Evolutionary conservation across 164 flowering plant species (phyloP), one percentile per base, ranked within the genome.

Genomic region (Cinnamomum micranthum): DNA sequence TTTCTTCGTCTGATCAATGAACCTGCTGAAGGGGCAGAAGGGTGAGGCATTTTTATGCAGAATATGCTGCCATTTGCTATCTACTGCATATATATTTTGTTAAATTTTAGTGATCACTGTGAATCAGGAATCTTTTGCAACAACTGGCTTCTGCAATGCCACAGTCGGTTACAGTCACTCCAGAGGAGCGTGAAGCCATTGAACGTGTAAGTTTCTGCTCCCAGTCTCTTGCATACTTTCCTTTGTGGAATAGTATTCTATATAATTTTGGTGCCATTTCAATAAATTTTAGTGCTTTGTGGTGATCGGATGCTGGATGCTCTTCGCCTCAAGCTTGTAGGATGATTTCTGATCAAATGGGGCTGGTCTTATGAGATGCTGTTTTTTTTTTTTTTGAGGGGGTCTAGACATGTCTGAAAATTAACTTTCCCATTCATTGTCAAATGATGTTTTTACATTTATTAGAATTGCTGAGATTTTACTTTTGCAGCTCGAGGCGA

Each of bases 131-230:
- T 63, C 35, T 84, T 60, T 76, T 85, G 50, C 92, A 87, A 12
- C 88, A 91, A 75, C 78, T 89, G 35, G 88, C 88, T 17, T 76
- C 84, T 20, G 84, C 85, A 41, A 85, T 87, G 92, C 98, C 98
- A 64, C 98, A 94, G 74, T 71, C 95, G 15, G 78, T 92, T 13
- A 75, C 86, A 2, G 97, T 94, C 68, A 94, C 97, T 12, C 95
- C 95, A 4, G 96, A 90, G 77, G 98, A 94, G 79, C 89, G 89
- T 68, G 98, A 89, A 81, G 98, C 97, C 64, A 91, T 94, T 58
- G 92, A 87, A 80, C 93, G 97, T 28, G 97, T 90, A 83, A 85
- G 94, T 80, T n/a, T 55, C 60, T 55, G 60, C 60, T 55, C n/a
- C 15, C 60, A 14, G 4, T 4, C 60, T 55, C n/a, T 20, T 55